Conservation (phyloP, 768 basidiomycete genomes). For the Boletus bicolor region DNA sequence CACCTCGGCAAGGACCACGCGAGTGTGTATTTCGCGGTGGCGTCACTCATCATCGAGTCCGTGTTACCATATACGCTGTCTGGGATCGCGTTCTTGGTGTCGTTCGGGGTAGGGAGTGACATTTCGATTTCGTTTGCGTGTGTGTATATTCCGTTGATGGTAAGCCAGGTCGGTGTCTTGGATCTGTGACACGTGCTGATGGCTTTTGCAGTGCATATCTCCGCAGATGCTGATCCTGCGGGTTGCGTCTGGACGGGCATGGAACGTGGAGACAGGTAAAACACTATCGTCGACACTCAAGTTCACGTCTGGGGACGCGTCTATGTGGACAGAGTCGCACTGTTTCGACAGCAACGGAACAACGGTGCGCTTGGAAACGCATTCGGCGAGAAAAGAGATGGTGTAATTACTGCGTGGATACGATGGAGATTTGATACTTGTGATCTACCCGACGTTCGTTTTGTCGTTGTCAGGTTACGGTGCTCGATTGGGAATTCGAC, state of each 20-base stretch:
- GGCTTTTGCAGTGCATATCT: constrained; percentile 18
- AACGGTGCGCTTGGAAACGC: background rate
- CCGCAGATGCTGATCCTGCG: constrained; percentile 26
- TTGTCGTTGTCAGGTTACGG: constrained; percentile 1
- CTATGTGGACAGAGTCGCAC: background rate
- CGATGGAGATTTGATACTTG: background rate
- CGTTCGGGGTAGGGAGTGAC: constrained; percentile 18
- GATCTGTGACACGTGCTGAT: background rate
- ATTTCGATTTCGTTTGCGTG: constrained; percentile 13
- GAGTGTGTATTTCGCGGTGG: constrained; percentile 16
- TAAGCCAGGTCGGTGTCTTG: constrained; percentile 1
- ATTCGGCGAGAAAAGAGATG: background rate
- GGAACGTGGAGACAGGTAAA: constrained; percentile 13
- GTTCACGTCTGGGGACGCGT: constrained; percentile 1
- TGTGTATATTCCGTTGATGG: constrained; percentile 26
- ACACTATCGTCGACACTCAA: constrained; percentile 6
- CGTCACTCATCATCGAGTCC: constrained; percentile 22
- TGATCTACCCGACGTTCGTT: background rate
- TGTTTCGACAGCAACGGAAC: background rate
- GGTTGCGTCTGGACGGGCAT: constrained; percentile 18
- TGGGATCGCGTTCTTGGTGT: constrained; percentile 23
- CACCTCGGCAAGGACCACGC: constrained; percentile 21
- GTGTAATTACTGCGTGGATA: constrained; percentile 1
- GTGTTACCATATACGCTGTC: constrained; percentile 26
- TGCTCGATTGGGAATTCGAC: constrained; percentile 13